Evolutionary conservation across 2,329 filamentous ascomycete genomes (phyloP).

Genomic region (Ophioceras dolichostomum): DNA sequence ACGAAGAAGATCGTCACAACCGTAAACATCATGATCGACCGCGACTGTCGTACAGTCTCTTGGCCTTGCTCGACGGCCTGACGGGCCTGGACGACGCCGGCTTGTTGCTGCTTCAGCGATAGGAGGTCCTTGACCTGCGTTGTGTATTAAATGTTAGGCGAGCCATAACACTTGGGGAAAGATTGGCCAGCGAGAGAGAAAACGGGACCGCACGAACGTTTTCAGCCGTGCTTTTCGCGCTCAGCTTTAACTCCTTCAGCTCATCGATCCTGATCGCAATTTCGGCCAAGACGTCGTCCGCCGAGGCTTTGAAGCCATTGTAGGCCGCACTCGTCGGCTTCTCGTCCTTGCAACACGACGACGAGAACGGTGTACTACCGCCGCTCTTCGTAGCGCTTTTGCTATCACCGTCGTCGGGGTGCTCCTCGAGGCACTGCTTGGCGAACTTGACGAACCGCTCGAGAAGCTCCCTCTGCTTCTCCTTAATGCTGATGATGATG

Average conservation of each 20-base stretch:
- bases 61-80: conserved; percentile 23
- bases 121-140: conserved; percentile 26
- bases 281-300: conserved; percentile 13
- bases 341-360: no score
- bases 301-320: conserved; percentile 14
- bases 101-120: conserved; percentile 31
- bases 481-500: conserved; percentile 28
- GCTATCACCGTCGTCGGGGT: background rate
- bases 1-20: conserved; percentile 33
- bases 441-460: conserved; percentile 10
- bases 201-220: no score
- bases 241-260: conserved; percentile 18
- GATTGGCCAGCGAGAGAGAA: no score
- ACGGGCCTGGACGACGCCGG: conserved; percentile 29
- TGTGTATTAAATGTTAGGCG: no score
- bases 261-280: conserved; percentile 18
- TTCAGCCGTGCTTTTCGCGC: conserved; percentile 18
- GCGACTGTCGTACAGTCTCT: conserved; percentile 26
- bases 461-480: conserved; percentile 20
- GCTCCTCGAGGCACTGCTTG: conserved; percentile 4
- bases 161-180: no score
- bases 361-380: no score
- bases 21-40: conserved; percentile 32
- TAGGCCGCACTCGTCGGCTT: conserved; percentile 4
- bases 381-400: no score